Evolutionary conservation across 768 basidiomycete species (phyloP).

Genomic region (Tricholoma saponaceum): DNA sequence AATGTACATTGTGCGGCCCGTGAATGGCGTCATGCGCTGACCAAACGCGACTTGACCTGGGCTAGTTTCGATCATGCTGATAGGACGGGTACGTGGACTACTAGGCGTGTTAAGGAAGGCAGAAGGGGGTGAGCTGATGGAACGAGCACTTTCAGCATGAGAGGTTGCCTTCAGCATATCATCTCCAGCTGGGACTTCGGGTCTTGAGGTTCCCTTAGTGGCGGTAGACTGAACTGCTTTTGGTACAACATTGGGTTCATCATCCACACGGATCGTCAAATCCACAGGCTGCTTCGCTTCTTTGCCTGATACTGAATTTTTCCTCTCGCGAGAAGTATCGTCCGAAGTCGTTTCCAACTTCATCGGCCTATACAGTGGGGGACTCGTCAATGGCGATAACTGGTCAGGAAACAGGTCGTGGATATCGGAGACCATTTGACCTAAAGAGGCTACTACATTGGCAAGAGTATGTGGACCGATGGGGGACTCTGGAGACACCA

Average conservation of each 20-base stretch:
- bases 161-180: not conserved
- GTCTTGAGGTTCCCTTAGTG: too few species aligned
- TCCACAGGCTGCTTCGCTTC: slow-evolving; percentile 8
- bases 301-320: not conserved
- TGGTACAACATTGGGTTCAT: not conserved
- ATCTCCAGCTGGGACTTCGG: not conserved
- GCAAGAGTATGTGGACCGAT: slow-evolving; percentile 17
- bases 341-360: not conserved
- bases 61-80: slow-evolving; percentile 37
- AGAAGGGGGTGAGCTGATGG: not conserved
- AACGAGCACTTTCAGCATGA: not conserved
- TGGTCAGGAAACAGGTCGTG: slow-evolving; percentile 19
- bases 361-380: slow-evolving; percentile 11
- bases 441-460: slow-evolving; percentile 16
- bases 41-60: slow-evolving; percentile 31
- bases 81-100: slow-evolving; percentile 20
- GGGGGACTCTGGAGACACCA: slow-evolving; percentile 5
- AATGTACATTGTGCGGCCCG: slow-evolving; percentile 32
- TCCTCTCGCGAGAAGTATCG: not conserved
- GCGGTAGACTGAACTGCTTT: not conserved
- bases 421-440: slow-evolving; percentile 17
- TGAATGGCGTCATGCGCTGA: slow-evolving; percentile 33
- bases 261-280: not conserved
- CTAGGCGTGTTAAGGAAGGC: slow-evolving; percentile 3
- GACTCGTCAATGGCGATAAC: slow-evolving; percentile 14